Base-by-base conservation (phyloP, 2,329 filamentous ascomycete genomes). In the Aspergillus fijiensis region DNA sequence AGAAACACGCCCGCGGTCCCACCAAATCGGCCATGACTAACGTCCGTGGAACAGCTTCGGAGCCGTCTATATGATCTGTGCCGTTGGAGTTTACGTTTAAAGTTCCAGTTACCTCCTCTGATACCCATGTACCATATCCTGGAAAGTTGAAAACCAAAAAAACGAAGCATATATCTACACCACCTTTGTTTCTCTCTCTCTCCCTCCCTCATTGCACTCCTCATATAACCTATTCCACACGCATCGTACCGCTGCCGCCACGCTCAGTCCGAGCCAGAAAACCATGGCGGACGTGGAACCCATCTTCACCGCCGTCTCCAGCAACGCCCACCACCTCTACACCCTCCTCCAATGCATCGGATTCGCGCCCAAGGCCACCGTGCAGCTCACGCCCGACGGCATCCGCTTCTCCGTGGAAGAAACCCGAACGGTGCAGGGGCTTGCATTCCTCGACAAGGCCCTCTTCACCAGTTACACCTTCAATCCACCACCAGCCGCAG, bases 41-140 rank as follows among this genome's bases (percentile, higher is more conserved):
- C 55, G 21, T 35, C 11, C 49, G 59, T 33, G 62, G 47, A 64
- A 27, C 72, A 97, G 94, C 54, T 90, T 96, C 77, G 95, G 95
- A 69, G 89, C 94, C 54, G 92, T 99, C 50, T 97, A 95, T 80
- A 96, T 97, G 89, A 98, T 99, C 80, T 99, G 95, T 80, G 95
- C 93, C 62, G 95, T 95, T 75, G 95, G 95, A 76, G 95, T 99
- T 74, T 98, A 99, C 87, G 92, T 99, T 77, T 99, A 86, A 79
- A 54, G 16, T 63, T 63, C 69, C 66, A 47, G 55, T 63, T 64
- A 61, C 61, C 61, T 64, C 64, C 61, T 45, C 65, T 42, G 55
- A 67, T 62, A 64, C 64, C 61, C 65, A 71, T 78, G 75, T 76
- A 75, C 70, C 47, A 60, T 65, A 70, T 66, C 62, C 63, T 63